These are phyloP conservation scores for Auricularia heimuer DNA, from an alignment of 768 basidiomycete genomes.

Conservation along the genomic window DNA sequence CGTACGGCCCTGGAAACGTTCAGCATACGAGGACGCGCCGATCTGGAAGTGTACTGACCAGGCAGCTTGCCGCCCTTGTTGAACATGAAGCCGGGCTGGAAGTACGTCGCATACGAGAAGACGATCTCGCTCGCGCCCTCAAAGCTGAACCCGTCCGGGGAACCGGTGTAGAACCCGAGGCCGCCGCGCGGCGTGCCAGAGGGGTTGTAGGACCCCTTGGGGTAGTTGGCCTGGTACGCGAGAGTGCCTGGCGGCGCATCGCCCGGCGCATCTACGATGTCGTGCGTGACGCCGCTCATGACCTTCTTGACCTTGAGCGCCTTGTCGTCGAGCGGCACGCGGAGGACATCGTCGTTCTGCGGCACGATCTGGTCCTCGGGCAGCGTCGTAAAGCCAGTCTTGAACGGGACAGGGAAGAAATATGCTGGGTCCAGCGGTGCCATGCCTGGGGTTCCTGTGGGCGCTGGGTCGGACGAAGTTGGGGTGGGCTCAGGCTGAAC, in stretches of 20 bases:
- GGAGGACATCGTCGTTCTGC: neutral
- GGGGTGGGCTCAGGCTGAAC: neutral
- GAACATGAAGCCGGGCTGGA: constrained; percentile 51
- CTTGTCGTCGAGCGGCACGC: neutral
- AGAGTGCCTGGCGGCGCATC: neutral
- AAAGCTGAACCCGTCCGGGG: constrained; percentile 36
- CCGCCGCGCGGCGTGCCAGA: constrained; percentile 15
- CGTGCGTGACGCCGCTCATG: neutral
- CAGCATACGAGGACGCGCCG: neutral
- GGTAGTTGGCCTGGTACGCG: neutral
- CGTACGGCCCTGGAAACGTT: constrained; percentile 33
- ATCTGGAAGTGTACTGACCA: constrained; percentile 44
- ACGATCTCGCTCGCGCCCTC: constrained; percentile 54
- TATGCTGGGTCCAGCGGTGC: neutral
- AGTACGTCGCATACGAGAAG: constrained; percentile 52
- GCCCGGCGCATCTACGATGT: neutral
- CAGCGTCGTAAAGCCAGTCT: neutral
- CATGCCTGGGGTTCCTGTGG: neutral
- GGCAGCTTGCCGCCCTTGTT: constrained; percentile 64
- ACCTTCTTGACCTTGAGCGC: neutral
- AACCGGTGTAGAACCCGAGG: constrained; percentile 63
- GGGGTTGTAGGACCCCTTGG: constrained; percentile 1
- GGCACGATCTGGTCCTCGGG: neutral
- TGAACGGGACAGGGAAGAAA: constrained; percentile 1
- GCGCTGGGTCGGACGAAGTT: neutral